These are phyloP conservation scores for Actinidia arguta DNA, from an alignment of 179 eudicot genomes.

Conservation along the genomic window DNA sequence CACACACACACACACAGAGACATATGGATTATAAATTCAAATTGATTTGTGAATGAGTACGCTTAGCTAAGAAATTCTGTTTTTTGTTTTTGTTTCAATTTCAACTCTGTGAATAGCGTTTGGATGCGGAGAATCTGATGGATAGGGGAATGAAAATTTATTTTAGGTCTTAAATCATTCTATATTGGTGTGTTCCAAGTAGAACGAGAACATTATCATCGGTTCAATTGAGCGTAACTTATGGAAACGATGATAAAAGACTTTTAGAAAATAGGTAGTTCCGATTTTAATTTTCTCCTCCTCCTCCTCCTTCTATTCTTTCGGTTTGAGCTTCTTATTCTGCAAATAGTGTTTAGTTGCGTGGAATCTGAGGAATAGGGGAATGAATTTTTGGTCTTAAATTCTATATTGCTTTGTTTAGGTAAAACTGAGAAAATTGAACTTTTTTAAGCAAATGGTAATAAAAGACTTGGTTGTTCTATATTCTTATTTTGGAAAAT, in stretches of 20 bases:
- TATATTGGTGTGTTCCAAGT: too few species aligned
- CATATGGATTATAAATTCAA: not conserved
- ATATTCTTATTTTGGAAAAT: not conserved
- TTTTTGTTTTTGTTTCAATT: not conserved
- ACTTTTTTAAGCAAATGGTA: not conserved
- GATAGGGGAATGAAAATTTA: too few species aligned
- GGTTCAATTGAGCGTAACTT: too few species aligned
- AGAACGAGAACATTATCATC: too few species aligned
- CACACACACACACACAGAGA: too few species aligned
- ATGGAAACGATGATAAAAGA: too few species aligned
- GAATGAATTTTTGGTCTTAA: not conserved
- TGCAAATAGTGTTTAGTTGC: not conserved
- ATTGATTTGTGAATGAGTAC: not conserved
- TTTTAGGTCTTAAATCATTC: too few species aligned
- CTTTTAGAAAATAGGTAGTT: too few species aligned
- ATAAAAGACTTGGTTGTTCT: not conserved
- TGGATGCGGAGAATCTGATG: too few species aligned
- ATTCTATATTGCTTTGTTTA: not conserved
- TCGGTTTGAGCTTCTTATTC: not conserved
- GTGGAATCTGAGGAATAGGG: not conserved
- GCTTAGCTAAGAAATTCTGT: conserved; percentile 7
- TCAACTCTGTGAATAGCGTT: too few species aligned
- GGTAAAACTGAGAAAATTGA: not conserved
- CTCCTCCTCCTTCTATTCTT: too few species aligned
- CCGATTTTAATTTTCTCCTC: too few species aligned